These are phyloP conservation scores for Glebionis coronaria DNA, from an alignment of 129 eudicot genomes.

Conservation along the genomic window DNA sequence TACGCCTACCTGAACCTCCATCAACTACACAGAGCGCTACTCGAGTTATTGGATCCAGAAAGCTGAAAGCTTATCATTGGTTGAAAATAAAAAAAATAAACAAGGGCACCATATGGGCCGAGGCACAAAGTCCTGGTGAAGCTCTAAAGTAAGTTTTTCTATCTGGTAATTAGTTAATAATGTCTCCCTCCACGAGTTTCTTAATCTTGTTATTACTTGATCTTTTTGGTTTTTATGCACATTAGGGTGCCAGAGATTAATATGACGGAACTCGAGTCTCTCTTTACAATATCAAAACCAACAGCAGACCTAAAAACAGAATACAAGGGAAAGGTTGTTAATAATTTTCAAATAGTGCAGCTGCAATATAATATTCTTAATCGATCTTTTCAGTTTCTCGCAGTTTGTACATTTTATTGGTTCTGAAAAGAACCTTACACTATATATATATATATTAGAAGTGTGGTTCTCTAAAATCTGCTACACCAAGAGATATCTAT, in stretches of 20 bases:
- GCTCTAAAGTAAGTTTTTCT: slow-evolving; percentile 43
- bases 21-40: slow-evolving; percentile 15
- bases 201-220: too few species aligned
- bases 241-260: background rate
- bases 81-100: slow-evolving; percentile 62
- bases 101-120: slow-evolving; percentile 98
- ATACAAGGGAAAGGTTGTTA: background rate
- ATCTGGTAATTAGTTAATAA: too few species aligned
- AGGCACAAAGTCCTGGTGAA: slow-evolving; percentile 70
- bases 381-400: background rate
- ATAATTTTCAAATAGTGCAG: background rate
- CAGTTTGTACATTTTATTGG: too few species aligned
- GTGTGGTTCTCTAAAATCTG: too few species aligned
- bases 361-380: background rate
- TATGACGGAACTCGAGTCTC: background rate
- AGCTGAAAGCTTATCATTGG: slow-evolving; percentile 93
- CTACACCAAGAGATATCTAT: too few species aligned
- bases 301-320: background rate
- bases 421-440: too few species aligned
- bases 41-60: slow-evolving; percentile 29
- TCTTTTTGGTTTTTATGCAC: too few species aligned
- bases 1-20: slow-evolving; percentile 22
- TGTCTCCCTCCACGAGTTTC: too few species aligned
- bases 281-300: background rate
- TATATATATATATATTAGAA: too few species aligned